phyloP scores from a whole-genome alignment of 2,329 filamentous ascomycete species.

The Colletotrichum chlorophyti region DNA sequence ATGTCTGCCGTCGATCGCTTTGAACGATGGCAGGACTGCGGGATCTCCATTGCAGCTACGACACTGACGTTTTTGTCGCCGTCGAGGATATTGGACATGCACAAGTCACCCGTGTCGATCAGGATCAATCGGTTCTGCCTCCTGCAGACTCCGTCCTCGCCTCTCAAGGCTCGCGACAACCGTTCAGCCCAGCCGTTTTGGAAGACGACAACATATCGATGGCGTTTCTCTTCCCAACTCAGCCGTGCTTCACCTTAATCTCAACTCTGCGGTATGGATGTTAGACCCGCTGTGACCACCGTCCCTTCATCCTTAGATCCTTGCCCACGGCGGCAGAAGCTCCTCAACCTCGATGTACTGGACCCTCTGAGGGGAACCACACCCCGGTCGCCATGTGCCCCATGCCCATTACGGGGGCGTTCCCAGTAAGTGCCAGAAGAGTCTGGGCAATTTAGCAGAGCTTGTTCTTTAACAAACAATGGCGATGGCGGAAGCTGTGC shows the following conservation, averaged over 20 bases:
- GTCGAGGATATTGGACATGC: no score
- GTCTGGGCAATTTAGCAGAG: neutral
- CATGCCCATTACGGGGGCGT: neutral
- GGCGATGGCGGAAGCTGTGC: neutral
- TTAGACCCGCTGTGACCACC: neutral
- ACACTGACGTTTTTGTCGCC: neutral
- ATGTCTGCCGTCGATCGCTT: constrained; percentile 10
- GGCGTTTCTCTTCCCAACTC: no score
- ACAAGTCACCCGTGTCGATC: neutral
- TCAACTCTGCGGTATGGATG: neutral
- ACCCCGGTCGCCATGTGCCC: neutral
- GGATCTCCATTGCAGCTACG: constrained; percentile 7
- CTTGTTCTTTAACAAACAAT: neutral
- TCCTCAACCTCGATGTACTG: no score
- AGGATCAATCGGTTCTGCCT: neutral
- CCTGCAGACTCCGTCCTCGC: no score
- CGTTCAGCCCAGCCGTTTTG: no score
- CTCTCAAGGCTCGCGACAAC: no score
- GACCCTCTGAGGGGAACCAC: constrained; percentile 1
- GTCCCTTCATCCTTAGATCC: neutral
- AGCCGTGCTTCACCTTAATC: no score
- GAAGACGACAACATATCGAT: no score
- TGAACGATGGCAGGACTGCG: neutral
- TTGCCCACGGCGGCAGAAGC: neutral
- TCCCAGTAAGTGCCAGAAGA: neutral